These are phyloP conservation scores for Ceratocystiopsis minuta DNA, from an alignment of 2,329 filamentous ascomycete species.

Conservation along the genomic window DNA sequence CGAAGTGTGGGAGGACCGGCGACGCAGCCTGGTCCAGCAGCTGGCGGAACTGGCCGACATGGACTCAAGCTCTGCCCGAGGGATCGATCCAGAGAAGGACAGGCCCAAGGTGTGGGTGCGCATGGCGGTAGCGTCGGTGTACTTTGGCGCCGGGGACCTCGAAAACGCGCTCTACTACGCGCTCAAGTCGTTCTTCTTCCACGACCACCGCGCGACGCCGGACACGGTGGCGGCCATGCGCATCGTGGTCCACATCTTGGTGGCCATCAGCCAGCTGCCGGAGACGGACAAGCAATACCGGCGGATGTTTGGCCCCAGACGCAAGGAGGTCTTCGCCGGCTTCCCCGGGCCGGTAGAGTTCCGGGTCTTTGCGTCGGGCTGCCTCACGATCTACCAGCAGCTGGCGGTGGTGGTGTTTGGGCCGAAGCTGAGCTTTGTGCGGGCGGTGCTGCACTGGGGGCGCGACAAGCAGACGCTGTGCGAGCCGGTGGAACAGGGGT, in stretches of 20 bases:
- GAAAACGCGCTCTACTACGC: slow-evolving; percentile 3
- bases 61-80: background rate
- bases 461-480: background rate
- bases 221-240: slow-evolving; percentile 1
- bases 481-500: background rate
- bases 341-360: slow-evolving; percentile 1
- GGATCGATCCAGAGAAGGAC: background rate
- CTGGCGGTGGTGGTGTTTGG: slow-evolving; percentile 1
- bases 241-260: background rate
- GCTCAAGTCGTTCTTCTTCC: background rate
- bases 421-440: slow-evolving; percentile 4
- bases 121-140: slow-evolving; percentile 3
- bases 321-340: background rate
- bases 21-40: background rate
- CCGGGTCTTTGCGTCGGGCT: background rate
- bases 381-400: background rate
- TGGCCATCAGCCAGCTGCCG: slow-evolving; percentile 1
- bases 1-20: background rate
- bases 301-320: background rate
- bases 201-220: background rate
- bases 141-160: background rate
- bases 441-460: slow-evolving; percentile 2
- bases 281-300: background rate
- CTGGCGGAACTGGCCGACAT: slow-evolving; percentile 1
- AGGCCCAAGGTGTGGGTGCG: slow-evolving; percentile 2